phyloP scores from a whole-genome alignment of 2,329 filamentous ascomycete species.

The Cephalotrichum gorgonifer region DNA sequence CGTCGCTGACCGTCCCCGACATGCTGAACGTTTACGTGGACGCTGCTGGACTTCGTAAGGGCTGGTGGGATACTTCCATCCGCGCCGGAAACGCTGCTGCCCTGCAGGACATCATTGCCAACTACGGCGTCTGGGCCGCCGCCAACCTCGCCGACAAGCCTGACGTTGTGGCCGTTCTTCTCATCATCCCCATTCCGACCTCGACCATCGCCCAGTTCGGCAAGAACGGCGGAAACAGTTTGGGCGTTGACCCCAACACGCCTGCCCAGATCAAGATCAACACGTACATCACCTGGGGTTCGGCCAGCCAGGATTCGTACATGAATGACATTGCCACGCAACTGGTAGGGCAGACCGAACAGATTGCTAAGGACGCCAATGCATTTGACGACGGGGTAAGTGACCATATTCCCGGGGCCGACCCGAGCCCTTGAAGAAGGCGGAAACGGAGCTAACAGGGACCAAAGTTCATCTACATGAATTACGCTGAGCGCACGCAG shows the following conservation, averaged over 20 bases:
- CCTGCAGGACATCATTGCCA: slow-evolving; percentile 12
- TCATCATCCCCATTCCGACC: slow-evolving; percentile 29
- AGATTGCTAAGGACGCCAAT: slow-evolving; percentile 2
- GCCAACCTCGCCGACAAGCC: slow-evolving; percentile 8
- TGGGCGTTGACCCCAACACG: slow-evolving; percentile 20
- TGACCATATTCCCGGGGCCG: slow-evolving; percentile 5
- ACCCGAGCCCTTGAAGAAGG: background rate
- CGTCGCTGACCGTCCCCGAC: background rate
- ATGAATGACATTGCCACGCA: slow-evolving; percentile 11
- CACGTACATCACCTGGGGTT: slow-evolving; percentile 13
- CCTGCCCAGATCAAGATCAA: slow-evolving; percentile 13
- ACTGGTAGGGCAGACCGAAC: slow-evolving; percentile 10
- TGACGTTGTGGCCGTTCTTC: slow-evolving; percentile 16
- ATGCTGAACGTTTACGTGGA: slow-evolving; percentile 6
- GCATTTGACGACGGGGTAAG: slow-evolving; percentile 1
- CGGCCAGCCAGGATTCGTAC: slow-evolving; percentile 9
- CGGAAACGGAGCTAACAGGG: slow-evolving; percentile 1
- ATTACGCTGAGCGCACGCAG: slow-evolving; percentile 29
- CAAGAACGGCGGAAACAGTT: slow-evolving; percentile 26
- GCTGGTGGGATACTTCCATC: slow-evolving; percentile 12
- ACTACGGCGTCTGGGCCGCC: slow-evolving; percentile 6
- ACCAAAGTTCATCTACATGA: slow-evolving; percentile 25
- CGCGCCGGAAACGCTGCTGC: slow-evolving; percentile 10
- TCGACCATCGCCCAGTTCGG: slow-evolving; percentile 21
- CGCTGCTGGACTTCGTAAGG: slow-evolving; percentile 12